Evolutionary conservation across 805 yeast species (phyloP).

Genomic region (Starmerella ratchasimensis): DNA sequence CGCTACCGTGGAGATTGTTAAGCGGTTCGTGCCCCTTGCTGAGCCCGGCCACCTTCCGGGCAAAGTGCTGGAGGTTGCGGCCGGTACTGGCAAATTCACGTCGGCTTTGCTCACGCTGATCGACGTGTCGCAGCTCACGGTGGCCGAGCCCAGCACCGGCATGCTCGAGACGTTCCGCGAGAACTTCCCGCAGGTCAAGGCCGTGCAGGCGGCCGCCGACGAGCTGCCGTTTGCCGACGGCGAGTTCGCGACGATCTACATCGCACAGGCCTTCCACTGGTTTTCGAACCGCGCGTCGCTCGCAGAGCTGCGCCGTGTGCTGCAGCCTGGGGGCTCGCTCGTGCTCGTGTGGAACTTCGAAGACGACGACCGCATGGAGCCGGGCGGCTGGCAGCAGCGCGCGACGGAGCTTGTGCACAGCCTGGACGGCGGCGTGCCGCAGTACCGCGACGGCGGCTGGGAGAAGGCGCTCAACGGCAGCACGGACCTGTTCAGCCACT

Average conservation of each 20-base stretch:
- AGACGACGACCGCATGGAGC: conserved; percentile 19
- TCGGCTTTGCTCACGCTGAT: conserved; percentile 31
- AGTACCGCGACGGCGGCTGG: conserved; percentile 41
- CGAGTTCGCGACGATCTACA: conserved; percentile 36
- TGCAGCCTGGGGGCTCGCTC: conserved; percentile 37
- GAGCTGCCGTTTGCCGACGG: conserved; percentile 34
- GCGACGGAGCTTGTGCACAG: conserved; percentile 28
- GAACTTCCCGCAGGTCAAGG: conserved; percentile 35
- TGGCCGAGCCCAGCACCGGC: conserved; percentile 45
- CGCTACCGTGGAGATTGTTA: conserved; percentile 32
- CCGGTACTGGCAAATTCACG: conserved; percentile 56
- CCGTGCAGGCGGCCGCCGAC: conserved; percentile 33
- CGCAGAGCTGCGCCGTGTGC: conserved; percentile 37
- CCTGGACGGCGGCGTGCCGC: conserved; percentile 39
- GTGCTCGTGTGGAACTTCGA: conserved; percentile 53
- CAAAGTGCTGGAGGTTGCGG: conserved; percentile 38
- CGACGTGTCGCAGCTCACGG: conserved; percentile 29
- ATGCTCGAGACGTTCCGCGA: conserved; percentile 37
- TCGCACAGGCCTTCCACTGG: conserved; percentile 59
- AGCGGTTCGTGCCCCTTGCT: no score
- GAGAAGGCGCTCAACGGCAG: conserved; percentile 25
- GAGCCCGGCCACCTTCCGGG: conserved; percentile 27
- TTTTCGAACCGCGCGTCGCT: conserved; percentile 39
- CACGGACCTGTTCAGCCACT: conserved; percentile 28
- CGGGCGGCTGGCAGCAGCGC: conserved; percentile 30